These are phyloP conservation scores for Rhizopogon vinicolor DNA, from an alignment of 768 basidiomycete genomes.

Conservation along the genomic window DNA sequence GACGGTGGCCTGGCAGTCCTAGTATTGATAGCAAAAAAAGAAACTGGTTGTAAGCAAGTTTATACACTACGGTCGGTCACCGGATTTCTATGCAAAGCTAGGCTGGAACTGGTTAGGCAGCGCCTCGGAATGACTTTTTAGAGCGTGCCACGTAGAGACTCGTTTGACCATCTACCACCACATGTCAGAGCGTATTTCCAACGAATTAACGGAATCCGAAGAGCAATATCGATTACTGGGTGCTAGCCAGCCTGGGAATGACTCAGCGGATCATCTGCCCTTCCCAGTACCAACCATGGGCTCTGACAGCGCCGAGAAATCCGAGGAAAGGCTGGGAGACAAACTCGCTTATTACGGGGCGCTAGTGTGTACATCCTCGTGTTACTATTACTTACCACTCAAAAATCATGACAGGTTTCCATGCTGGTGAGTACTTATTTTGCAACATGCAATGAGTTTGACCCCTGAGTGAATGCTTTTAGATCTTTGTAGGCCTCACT, in stretches of 20 bases:
- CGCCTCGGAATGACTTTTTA: not conserved
- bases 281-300: slow-evolving; percentile 11
- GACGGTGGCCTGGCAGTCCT: too few species aligned
- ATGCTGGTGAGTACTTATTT: slow-evolving; percentile 10
- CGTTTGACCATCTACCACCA: not conserved
- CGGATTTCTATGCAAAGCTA: not conserved
- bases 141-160: not conserved
- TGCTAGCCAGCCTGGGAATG: not conserved
- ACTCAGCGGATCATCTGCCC: not conserved
- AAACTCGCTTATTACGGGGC: slow-evolving; percentile 26
- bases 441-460: not conserved
- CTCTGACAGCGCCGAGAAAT: slow-evolving; percentile 21
- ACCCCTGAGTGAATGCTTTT: not conserved
- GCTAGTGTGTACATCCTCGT: slow-evolving; percentile 29
- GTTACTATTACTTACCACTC: not conserved
- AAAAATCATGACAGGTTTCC: slow-evolving; percentile 8
- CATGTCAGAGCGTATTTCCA: not conserved
- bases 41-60: too few species aligned
- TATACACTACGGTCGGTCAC: too few species aligned
- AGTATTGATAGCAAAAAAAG: too few species aligned
- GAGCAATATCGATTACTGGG: slow-evolving; percentile 15
- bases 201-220: not conserved
- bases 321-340: slow-evolving; percentile 38
- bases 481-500: slow-evolving; percentile 39
- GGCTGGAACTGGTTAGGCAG: not conserved